Percentiles rank a stretch among this genome's conserved stretches.
Evolutionary conservation across 2,329 filamentous ascomycete genomes (phyloP).

Genomic region (Bipolaris sorokiniana): DNA sequence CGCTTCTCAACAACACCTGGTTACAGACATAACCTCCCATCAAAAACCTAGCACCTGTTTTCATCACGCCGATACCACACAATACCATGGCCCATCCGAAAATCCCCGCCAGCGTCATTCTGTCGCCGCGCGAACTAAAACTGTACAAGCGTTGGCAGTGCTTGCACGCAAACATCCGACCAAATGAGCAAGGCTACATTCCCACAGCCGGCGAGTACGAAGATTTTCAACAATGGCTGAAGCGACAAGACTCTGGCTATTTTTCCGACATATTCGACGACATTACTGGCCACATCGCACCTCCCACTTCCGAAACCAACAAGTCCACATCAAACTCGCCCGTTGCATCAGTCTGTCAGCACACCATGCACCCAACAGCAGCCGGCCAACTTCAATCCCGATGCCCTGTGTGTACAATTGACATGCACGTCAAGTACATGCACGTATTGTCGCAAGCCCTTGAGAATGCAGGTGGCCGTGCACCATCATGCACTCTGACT

Average conservation of each 20-base stretch:
- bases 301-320: not conserved
- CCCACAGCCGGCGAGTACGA: conserved; percentile 38
- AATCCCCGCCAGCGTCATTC: conserved; percentile 33
- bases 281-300: conserved; percentile 27
- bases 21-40: not conserved
- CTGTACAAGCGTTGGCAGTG: conserved; percentile 38
- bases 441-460: conserved; percentile 31
- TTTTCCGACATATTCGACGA: conserved; percentile 40
- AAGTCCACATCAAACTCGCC: conserved; percentile 12
- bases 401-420: conserved; percentile 38
- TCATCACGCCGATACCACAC: not conserved
- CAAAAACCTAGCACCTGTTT: not conserved
- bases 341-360: conserved; percentile 29
- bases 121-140: conserved; percentile 35
- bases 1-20: not conserved
- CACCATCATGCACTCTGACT: conserved; percentile 26
- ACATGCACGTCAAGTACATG: conserved; percentile 36
- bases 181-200: conserved; percentile 27
- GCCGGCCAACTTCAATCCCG: conserved; percentile 19
- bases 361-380: conserved; percentile 31
- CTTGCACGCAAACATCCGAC: conserved; percentile 26
- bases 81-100: conserved; percentile 14
- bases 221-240: conserved; percentile 40
- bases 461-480: conserved; percentile 28
- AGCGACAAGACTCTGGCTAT: conserved; percentile 40